Base-by-base conservation (phyloP, 495 filamentous ascomycete genomes). In the Podospora anserina region DNA sequence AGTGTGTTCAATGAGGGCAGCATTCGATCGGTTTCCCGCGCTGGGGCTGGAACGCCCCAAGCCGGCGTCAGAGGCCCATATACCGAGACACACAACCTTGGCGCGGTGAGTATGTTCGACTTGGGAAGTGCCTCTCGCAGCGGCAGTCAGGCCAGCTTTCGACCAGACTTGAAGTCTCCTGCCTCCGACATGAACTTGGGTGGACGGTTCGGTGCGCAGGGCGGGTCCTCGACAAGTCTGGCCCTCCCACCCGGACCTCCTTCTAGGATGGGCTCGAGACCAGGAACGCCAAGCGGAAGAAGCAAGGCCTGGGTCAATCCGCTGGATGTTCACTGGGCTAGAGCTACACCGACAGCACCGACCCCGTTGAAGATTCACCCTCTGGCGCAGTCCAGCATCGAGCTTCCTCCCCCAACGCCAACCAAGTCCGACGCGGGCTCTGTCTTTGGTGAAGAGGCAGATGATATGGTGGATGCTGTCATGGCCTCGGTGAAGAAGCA, bases 121-220 rank as follows among this genome's bases (percentile, higher is more conserved):
- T 71, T 82, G 6, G 61, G 69, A 59, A 69, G 62, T 23, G 57
- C 49, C 49, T 44, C 57, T 62, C 69, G 67, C 16, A 61, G 61
- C 6, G 72, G 77, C 2, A 78, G 70, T 39, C 68, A 66, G 4
- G 28, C 76, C 13, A 73, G 72, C 66, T 61, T 81, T n/a, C 75
- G 55, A 18, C 55, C 55, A 20, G 23, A 75, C 23, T 32, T 71
- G 61, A 77, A 75, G 57, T 67, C 73, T 16, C 64, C 75, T 61
- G 74, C 76, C 13, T 83, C 82, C 56, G 81, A 80, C 18, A 69
- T 72, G 4, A 81, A 78, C 68, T 53, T 83, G 27, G 79, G 78
- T 16, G 65, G 64, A 19, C 71, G 69, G 62, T 78, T 76, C 39
- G 69, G 71, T 32, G 71, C 71, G 6, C 67, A 72, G 30, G 77